Conservation (phyloP, 2,329 filamentous ascomycete species). For the Emmonsiellopsis sp. region DNA sequence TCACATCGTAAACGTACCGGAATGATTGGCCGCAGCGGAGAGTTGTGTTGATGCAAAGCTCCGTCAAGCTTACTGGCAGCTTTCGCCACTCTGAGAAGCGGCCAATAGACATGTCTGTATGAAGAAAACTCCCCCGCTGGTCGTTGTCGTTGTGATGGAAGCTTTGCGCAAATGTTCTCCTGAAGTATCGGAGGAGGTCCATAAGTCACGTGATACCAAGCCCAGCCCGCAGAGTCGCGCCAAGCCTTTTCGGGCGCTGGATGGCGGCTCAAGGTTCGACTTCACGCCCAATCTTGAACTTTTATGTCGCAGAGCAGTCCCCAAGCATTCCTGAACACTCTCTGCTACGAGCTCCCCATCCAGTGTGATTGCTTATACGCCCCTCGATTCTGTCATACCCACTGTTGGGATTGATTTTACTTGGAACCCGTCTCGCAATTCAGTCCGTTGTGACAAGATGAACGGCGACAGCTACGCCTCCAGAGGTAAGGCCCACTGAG, state of each 20-base stretch:
- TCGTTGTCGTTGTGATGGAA: neutral
- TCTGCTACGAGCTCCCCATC: neutral
- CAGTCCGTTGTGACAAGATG: constrained; percentile 40
- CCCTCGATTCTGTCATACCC: neutral
- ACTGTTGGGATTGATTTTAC: neutral
- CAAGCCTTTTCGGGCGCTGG: neutral
- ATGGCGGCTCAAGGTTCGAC: neutral
- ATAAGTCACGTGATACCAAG: neutral
- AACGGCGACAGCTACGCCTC: constrained; percentile 78
- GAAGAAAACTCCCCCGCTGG: neutral
- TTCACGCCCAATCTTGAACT: neutral
- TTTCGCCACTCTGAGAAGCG: constrained; percentile 73
- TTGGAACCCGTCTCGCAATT: neutral
- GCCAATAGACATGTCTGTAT: constrained; percentile 27
- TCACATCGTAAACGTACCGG: constrained; percentile 33
- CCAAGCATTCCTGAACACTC: neutral
- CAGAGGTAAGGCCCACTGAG: constrained; percentile 49
- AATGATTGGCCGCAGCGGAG: constrained; percentile 94
- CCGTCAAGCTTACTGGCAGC: constrained; percentile 69
- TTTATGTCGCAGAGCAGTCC: neutral
- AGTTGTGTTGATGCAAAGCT: constrained; percentile 90
- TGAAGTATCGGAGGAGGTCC: neutral
- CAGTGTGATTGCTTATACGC: neutral
- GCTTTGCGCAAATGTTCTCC: constrained; percentile 2
- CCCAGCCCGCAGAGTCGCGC: neutral